Evolutionary conservation across 768 basidiomycete species (phyloP), one percentile per base, ranked within the genome.

Genomic region (Kwoniella pini): DNA sequence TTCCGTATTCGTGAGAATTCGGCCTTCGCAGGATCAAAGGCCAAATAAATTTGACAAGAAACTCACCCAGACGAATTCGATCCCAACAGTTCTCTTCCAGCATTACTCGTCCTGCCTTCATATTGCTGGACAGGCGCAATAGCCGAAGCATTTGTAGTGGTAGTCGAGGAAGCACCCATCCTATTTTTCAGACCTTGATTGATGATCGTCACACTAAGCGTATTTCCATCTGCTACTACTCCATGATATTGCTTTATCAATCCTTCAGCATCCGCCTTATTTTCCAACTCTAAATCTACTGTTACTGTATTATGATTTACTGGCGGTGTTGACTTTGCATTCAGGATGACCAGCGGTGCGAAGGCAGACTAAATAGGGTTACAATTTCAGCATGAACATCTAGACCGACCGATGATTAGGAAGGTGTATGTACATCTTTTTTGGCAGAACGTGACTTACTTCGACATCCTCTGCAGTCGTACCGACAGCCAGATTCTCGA

Each of bases 381-480:
- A n/a, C 15, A 10, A 6, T 6, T 10, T 50, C 12, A 50, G 48
- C 48, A 33, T 19, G 13, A 7, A 15, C 33, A 7, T 36, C 15
- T 36, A 15, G 33, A 36, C 33, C 15, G 15, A 7, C 33, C 15
- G 15, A 7, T 36, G 15, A 36, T 15, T 17, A 21, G 49, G n/a
- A 54, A 7, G 45, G 46, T 27, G 46, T 48, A 30, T 10, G 17
- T 33, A 36, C 24, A 27, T 10, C 46, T 6, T 33, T 33, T 12
- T 24, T 27, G 11, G 15, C 26, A 50, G 38, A 15, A 36, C 28
- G 12, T n/a, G 1, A 71, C 76, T 63, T 56, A 82, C 82, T 74
- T 85, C 84, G 48, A 92, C 90, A 75, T 92, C 90, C 15, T 88
- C 89, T 15, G 87, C 82, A 7, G 88, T 90, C 24, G 90, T 91